These are phyloP conservation scores for Kalaharituber pfeilii DNA, from an alignment of 2,329 filamentous ascomycete species.

Conservation along the genomic window DNA sequence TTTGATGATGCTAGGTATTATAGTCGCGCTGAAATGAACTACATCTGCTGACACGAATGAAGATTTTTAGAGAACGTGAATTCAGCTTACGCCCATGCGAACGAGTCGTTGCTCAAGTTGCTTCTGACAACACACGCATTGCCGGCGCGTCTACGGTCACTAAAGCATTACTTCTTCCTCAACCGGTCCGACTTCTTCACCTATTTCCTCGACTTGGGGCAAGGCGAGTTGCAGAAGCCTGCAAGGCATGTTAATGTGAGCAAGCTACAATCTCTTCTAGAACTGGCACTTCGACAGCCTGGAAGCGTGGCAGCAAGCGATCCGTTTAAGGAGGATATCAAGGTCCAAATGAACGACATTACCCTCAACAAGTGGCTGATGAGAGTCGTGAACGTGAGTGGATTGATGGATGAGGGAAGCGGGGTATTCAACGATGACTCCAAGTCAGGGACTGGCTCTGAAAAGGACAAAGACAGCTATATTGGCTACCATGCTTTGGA, in stretches of 20 bases:
- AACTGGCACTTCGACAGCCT: slow-evolving; percentile 87
- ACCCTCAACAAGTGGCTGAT: slow-evolving; percentile 86
- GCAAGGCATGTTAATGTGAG: slow-evolving; percentile 76
- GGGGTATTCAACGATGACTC: slow-evolving; percentile 45
- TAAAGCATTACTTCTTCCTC: slow-evolving; percentile 99
- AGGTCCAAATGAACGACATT: slow-evolving; percentile 90
- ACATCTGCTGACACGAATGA: slow-evolving; percentile 17
- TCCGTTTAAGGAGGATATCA: slow-evolving; percentile 96
- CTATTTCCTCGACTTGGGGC: slow-evolving; percentile 84
- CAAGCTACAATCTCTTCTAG: slow-evolving; percentile 89
- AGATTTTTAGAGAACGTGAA: slow-evolving; percentile 94
- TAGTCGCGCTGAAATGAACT: neutral
- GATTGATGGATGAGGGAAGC: slow-evolving; percentile 63
- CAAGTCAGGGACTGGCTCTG: slow-evolving; percentile 54
- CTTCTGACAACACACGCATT: slow-evolving; percentile 85
- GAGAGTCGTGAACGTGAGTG: slow-evolving; percentile 89
- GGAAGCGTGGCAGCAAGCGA: slow-evolving; percentile 86
- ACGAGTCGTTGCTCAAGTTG: slow-evolving; percentile 77
- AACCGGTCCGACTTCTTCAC: slow-evolving; percentile 96
- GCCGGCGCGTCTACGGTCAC: slow-evolving; percentile 65
- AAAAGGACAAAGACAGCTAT: slow-evolving; percentile 63
- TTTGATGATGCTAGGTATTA: slow-evolving; percentile 55
- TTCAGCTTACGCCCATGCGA: slow-evolving; percentile 83
- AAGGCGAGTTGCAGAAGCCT: slow-evolving; percentile 77
- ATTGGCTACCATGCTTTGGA: slow-evolving; percentile 83